A percentile compares a stretch with the other conserved stretches of the same genome.
These are phyloP conservation scores for Furcasterigmium sp. DNA, from an alignment of 2,329 filamentous ascomycete species.

Conservation along the genomic window DNA sequence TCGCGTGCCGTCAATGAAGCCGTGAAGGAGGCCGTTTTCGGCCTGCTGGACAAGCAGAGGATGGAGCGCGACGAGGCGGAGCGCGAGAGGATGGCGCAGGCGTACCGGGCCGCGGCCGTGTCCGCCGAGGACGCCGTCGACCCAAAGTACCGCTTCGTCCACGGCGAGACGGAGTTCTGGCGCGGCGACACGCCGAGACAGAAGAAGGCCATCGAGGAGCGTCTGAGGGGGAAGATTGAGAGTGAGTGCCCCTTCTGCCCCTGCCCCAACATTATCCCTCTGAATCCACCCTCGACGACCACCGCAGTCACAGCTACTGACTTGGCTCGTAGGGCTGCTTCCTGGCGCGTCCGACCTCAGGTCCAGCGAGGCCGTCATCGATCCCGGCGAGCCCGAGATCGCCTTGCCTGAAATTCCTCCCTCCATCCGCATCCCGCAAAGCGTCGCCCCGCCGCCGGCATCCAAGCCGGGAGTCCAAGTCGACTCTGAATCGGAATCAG, in stretches of 20 bases:
- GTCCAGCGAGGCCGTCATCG: no score
- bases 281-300: no score
- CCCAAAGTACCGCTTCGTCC: constrained; percentile 13
- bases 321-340: no score
- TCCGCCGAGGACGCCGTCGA: constrained; percentile 31
- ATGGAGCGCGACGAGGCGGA: not conserved
- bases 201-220: constrained; percentile 17
- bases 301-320: no score
- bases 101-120: not conserved
- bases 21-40: not conserved
- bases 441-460: no score
- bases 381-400: no score
- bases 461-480: no score
- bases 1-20: not conserved
- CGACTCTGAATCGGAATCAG: no score
- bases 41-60: constrained; percentile 1
- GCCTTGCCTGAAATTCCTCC: no score
- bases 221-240: not conserved
- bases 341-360: no score
- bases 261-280: no score
- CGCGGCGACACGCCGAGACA: constrained; percentile 23
- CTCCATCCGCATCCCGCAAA: no score
- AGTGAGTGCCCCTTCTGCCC: not conserved
- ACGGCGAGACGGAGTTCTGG: constrained; percentile 19
- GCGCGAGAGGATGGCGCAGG: not conserved